Evolutionary conservation across 441 rosid species (phyloP), one percentile per base, ranked within the genome.

Genomic region (Jatropha podagrica): DNA sequence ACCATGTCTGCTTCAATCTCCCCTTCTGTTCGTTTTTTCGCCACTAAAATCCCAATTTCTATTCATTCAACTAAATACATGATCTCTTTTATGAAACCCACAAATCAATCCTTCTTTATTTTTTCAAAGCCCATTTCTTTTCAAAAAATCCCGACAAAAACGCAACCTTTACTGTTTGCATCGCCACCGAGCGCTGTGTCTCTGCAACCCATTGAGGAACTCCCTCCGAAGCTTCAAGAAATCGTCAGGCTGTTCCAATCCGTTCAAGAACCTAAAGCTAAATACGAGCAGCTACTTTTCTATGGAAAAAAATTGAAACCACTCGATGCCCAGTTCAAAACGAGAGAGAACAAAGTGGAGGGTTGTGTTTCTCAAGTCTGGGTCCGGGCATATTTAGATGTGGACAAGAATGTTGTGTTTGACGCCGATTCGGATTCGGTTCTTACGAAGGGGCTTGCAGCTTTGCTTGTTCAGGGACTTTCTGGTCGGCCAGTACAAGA

Each of bases 291-390:
- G 86, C 92, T 95, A 15, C 73, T 91, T n/a, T 93, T 93, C 84
- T 91, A 93, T 70, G 96, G 96, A 0, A 89, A 88, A 76, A 89
- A 87, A 72, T 89, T 95, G 76, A 87, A 80, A 18, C 91, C 98
- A 0, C 91, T 95, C 0, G 91, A 87, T 74, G 11, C 84, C n/a
- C 84, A 20, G 58, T 95, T 85, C 86, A 91, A 89, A 78, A 92
- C 97, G 37, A 76, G 80, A 55, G 92, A 88, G 64, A 95, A 93
- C 70, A 95, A 95, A 79, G 98, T 95, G 9, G 83, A 91, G 81
- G 98, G 98, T n/a, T 94, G 98, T 63, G 93, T 90, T 27, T 90
- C 97, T 44, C 95, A 89, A 85, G 97, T 94, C 11, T 94, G 97
- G 97, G 96, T 94, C 14, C 85, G 97, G 85, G 98, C 94, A 42